A percentile compares a stretch with the other conserved stretches of the same genome.
phyloP scores from a whole-genome alignment of 2,329 filamentous ascomycete genomes.

The Emydomyces testavorans region DNA sequence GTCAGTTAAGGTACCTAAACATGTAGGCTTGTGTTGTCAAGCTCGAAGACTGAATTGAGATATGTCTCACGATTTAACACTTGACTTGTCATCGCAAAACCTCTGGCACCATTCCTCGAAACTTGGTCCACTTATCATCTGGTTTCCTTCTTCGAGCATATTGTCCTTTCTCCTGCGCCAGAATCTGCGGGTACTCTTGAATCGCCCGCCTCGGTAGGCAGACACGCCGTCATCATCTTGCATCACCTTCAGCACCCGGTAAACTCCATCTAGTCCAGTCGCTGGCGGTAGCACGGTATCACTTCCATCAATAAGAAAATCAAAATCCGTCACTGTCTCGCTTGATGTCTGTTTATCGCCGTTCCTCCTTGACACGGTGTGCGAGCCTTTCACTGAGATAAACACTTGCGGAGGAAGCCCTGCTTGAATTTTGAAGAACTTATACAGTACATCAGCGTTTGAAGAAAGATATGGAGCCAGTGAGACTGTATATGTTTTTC shows the following conservation, averaged over 20 bases:
- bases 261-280: constrained; percentile 5
- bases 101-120: constrained; percentile 27
- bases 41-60: neutral
- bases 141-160: neutral
- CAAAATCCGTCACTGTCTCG: constrained; percentile 24
- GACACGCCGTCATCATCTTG: constrained; percentile 20
- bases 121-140: neutral
- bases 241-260: constrained; percentile 17
- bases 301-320: constrained; percentile 22
- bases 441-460: constrained; percentile 18
- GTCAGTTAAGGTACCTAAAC: neutral
- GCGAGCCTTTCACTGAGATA: constrained; percentile 44
- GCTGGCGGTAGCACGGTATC: constrained; percentile 17
- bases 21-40: too few relatives aligned
- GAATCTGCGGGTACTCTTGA: constrained; percentile 12
- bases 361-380: constrained; percentile 33
- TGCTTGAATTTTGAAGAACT: constrained; percentile 23
- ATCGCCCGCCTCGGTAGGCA: constrained; percentile 22
- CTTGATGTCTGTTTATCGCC: constrained; percentile 18
- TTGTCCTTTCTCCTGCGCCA: constrained; percentile 7
- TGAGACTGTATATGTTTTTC: constrained; percentile 17
- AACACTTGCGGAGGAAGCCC: constrained; percentile 30
- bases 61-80: constrained; percentile 28
- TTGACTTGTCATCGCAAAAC: constrained; percentile 27
- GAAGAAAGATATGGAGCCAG: constrained; percentile 25